Base-by-base conservation (phyloP, 1,284 basidiomycete genomes). In the Cutaneotrichosporon cyanovorans region DNA sequence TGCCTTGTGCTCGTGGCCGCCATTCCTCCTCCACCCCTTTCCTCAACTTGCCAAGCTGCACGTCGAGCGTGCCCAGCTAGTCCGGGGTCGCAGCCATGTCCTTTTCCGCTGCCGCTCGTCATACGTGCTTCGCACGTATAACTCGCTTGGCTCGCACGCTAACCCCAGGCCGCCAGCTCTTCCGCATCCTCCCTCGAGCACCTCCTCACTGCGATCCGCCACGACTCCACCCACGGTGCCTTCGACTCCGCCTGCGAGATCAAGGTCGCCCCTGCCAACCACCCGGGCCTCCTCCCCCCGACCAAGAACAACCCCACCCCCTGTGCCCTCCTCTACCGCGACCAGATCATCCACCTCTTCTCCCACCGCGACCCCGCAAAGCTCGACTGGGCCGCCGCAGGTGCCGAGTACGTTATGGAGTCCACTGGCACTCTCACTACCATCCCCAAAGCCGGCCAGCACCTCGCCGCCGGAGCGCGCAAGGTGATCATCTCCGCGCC, bases 401-500 rank as follows among this genome's bases (percentile, higher is more conserved):
- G 68, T 6, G 72, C 65, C 16, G 69, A 73, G 37, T 71, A 67
- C 47, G 55, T 72, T 41, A 59, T 72, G 53, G 68, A 72, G 48
- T 63, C 61, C 9, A 72, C 69, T 20, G 69, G 69, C 33, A 69
- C 69, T 54, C 61, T 67, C 56, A 65, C 66, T 22, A 68, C 67
- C 15, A 47, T 62, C 28, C 71, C 67, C 23, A 55, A 56, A 33
- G 72, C 71, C 2, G 45, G 56, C n/a, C 55, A 58, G 32, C 72
- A 74, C 55, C 61, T 73, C 43, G 49, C 50, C 14, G 37, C 42
- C 15, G 72, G 65, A 20, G 55, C 57, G 35, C 71, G 66, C n/a
- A 71, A 69, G 53, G 71, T 74, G 37, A 55, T 74, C 54, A 71
- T 74, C 48, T 70, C 67, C 4, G 71, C 72, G 5, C 72, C 72